Base-by-base conservation (phyloP, 305 asterid genomes). In the Fraxinus albicans region DNA sequence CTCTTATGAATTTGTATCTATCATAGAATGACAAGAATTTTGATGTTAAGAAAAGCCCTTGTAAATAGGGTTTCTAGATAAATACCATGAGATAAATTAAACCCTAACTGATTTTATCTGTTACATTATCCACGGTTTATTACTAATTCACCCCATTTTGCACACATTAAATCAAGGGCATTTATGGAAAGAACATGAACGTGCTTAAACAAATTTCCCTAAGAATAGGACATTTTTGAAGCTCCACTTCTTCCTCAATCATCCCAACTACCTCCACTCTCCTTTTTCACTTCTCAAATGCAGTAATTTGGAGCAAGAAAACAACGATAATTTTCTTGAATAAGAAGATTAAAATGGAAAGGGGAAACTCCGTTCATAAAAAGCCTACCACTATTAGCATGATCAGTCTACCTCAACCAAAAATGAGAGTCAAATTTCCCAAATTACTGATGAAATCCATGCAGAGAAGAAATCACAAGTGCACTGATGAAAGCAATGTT, bases 191-290 rank as follows among this genome's bases (percentile, higher is more conserved):
- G 2, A 60, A 53, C 7, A 31, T 29, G 53, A 38, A 38, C 42
- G 42, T 3, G 36, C 10, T 58, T 23, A 34, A 80, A 80, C 83
- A 2, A 83, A 80, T 82, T 63, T 33, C 58, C 84, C 85, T 70
- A 78, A 88, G 76, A 88, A 65, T 79, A 83, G 87, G 87, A 86
- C 84, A 67, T 60, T 27, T 83, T 81, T 78, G 77, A 76, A 77
- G 40, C 53, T 85, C 86, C 83, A 76, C 78, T 80, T 50, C 85
- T 80, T 82, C 87, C 80, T 81, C 79, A 55, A 9, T 63, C 77
- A 76, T 44, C 86, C 85, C 81, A 79, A 74, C 87, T 65, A 6
- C 42, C 73, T 31, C 83, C 82, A 76, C 81, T 78, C 65, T 53
- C 23, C 81, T 42, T 27, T 58, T 6, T 44, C 83, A 60, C 13